Evolutionary conservation across 1,284 basidiomycete genomes (phyloP).

Genomic region (Takashimella tepidaria): DNA sequence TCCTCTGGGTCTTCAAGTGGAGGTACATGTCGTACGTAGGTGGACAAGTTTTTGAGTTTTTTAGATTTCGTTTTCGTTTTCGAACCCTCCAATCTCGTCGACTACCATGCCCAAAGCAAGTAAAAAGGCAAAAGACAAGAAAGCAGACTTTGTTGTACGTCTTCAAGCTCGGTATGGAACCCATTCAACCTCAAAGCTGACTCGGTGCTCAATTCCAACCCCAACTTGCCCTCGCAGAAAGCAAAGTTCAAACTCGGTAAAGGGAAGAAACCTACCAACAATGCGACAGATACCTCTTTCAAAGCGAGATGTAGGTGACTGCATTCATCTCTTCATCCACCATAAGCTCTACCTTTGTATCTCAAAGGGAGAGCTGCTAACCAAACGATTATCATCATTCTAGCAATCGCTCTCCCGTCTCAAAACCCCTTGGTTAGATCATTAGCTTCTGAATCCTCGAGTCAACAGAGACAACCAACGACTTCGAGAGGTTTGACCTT

Average conservation of each 20-base stretch:
- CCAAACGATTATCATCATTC: too few species aligned
- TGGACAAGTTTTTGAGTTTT: too few species aligned
- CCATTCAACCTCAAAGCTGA: too few species aligned
- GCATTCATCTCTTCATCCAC: slow-evolving; percentile 3
- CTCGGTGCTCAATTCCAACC: not conserved
- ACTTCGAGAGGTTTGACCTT: slow-evolving; percentile 74
- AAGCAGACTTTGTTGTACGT: slow-evolving; percentile 76
- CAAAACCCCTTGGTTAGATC: slow-evolving; percentile 56
- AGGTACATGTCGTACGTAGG: too few species aligned
- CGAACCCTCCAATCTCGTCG: too few species aligned
- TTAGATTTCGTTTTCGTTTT: too few species aligned
- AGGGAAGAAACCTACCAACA: slow-evolving; percentile 74
- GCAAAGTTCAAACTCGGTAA: slow-evolving; percentile 94
- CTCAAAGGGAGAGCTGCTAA: not conserved
- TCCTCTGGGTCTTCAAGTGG: too few species aligned
- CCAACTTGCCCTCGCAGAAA: slow-evolving; percentile 58
- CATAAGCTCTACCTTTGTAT: not conserved
- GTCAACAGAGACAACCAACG: slow-evolving; percentile 56
- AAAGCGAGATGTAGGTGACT: slow-evolving; percentile 70
- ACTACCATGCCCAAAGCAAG: slow-evolving; percentile 70
- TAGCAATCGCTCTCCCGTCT: slow-evolving; percentile 82
- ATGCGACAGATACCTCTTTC: slow-evolving; percentile 92
- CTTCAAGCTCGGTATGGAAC: not conserved
- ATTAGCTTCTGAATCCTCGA: slow-evolving; percentile 51
- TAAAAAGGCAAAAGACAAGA: slow-evolving; percentile 80